A percentile compares a stretch with the other conserved stretches of the same genome.
Conservation (phyloP, 306 rosid genomes). For the Trifolium fragiferum region DNA sequence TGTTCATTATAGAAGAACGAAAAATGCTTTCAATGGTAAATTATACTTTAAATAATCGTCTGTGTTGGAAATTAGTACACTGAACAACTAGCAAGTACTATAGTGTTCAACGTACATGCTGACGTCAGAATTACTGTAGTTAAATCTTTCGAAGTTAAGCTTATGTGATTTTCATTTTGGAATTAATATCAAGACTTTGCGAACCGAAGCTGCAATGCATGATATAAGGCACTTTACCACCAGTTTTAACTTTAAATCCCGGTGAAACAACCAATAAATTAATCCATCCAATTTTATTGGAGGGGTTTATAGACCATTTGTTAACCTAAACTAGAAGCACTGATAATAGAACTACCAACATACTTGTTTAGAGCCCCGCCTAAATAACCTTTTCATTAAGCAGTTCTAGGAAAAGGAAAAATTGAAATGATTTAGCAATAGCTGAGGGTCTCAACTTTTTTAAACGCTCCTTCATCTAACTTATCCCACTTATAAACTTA, state of each 20-base stretch:
- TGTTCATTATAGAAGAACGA: background rate
- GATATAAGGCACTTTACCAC: background rate
- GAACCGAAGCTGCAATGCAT: conserved; percentile 26
- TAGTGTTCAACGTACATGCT: background rate
- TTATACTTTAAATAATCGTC: conserved; percentile 21
- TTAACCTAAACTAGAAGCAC: background rate
- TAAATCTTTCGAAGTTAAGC: conserved; percentile 20
- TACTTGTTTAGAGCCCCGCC: background rate
- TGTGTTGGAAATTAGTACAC: conserved; percentile 9
- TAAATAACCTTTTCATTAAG: background rate
- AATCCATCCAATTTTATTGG: background rate
- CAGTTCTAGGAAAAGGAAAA: conserved; percentile 1
- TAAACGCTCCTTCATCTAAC: background rate
- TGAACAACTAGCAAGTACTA: background rate
- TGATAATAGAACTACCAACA: background rate
- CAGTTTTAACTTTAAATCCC: conserved; percentile 28
- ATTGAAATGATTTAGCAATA: background rate
- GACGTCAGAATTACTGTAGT: background rate
- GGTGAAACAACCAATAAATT: background rate
- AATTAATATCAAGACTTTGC: background rate
- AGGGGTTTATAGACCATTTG: conserved; percentile 2
- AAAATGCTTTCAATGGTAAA: background rate
- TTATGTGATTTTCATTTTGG: conserved; percentile 6
- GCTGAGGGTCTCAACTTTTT: background rate
- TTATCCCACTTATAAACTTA: background rate